Evolutionary conservation across 2,329 filamentous ascomycete species (phyloP), one percentile per base, ranked within the genome.

Genomic region (Botrytis deweyae): DNA sequence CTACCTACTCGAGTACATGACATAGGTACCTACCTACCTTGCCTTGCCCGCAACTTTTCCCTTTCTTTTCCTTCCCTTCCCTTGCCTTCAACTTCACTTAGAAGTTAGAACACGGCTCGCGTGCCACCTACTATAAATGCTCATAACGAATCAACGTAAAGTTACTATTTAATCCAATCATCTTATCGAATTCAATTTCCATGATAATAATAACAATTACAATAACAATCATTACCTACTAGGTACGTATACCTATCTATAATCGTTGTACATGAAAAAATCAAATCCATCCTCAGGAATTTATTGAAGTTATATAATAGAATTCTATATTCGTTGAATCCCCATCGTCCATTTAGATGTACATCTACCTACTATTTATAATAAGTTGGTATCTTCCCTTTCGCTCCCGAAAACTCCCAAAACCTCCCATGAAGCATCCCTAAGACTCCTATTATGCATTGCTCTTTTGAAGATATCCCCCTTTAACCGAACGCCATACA

Each of bases 361-460:
- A 63, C 25, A 40, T 64, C n/a, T 64, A 65, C 62, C 62, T 22
- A 44, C 62, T 65, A 46, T 7, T 22, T 33, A 46, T 6, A 33
- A 46, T 65, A 65, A 46, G 40, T 14, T 63, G 68, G 68, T 71
- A 63, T 71, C 58, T 71, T 38, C 68, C 58, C 25, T 9, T 44
- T n/a, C 62, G 42, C 62, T 64, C 62, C 59, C 18, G 18, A 38
- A 12, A 71, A 71, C 68, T 46, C 68, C 55, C 29, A 71, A 55
- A 29, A 29, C 55, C 42, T 38, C 46, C 52, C 49, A 42, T 44
- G 49, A 62, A 49, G 16, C 38, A 44, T 42, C 59, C 12, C 25
- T 20, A 44, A 58, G 20, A 44, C 52, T 70, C 55, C 68, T 59
- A 33, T 42, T 49, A 70, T 70, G 55, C 68, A 70, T 22, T 59